Evolutionary conservation across 768 basidiomycete genomes (phyloP).

Genomic region (Ramaria rubella): DNA sequence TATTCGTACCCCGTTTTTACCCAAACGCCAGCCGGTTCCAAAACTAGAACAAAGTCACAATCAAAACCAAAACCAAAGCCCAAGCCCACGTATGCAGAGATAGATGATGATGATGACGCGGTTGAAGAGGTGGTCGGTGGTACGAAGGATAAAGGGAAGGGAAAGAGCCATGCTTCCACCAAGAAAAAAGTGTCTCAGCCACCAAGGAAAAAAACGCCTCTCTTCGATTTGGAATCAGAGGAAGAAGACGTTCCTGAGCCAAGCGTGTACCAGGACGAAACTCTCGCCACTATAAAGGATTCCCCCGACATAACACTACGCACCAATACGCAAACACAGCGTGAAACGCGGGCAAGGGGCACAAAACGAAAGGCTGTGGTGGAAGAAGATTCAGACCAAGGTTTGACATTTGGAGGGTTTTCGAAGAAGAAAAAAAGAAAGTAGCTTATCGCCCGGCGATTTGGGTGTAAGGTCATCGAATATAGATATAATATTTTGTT

Average conservation of each 20-base stretch:
- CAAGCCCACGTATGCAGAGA: slow-evolving; percentile 34
- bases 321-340: slow-evolving; percentile 16
- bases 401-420: slow-evolving; percentile 63
- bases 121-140: background rate
- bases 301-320: slow-evolving; percentile 21
- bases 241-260: slow-evolving; percentile 21
- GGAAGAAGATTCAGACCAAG: slow-evolving; percentile 64
- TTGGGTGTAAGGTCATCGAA: too few relatives aligned
- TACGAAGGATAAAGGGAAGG: background rate
- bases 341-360: slow-evolving; percentile 12
- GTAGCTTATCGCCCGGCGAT: too few relatives aligned
- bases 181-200: background rate
- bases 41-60: slow-evolving; percentile 20
- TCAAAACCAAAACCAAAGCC: slow-evolving; percentile 15
- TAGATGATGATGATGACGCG: slow-evolving; percentile 31
- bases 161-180: background rate
- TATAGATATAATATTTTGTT: background rate
- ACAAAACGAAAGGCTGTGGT: slow-evolving; percentile 27
- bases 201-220: slow-evolving; percentile 7
- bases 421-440: slow-evolving; percentile 23
- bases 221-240: slow-evolving; percentile 23
- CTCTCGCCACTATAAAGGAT: slow-evolving; percentile 21
- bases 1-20: slow-evolving; percentile 13
- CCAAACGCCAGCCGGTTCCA: slow-evolving; percentile 19
- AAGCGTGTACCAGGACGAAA: slow-evolving; percentile 17